Evolutionary conservation across 2,329 filamentous ascomycete genomes (phyloP).

Genomic region (Drechslerella stenobrocha): DNA sequence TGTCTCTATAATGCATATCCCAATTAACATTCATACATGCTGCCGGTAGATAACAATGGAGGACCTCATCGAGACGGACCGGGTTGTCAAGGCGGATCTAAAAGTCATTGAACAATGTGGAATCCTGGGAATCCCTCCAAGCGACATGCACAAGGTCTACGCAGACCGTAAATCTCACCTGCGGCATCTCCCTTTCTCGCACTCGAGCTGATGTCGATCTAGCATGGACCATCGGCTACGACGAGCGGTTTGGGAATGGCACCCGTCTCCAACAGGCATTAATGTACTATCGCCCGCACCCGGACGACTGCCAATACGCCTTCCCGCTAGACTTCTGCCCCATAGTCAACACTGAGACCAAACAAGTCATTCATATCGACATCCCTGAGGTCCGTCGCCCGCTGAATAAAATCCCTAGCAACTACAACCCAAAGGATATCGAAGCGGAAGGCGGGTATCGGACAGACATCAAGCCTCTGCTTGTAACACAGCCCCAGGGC

Average conservation of each 20-base stretch:
- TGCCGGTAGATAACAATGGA: constrained; percentile 79
- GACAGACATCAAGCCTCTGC: constrained; percentile 78
- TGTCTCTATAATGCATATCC: neutral
- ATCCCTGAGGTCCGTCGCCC: constrained; percentile 76
- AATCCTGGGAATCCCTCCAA: constrained; percentile 74
- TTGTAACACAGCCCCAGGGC: constrained; percentile 84
- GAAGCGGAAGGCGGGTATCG: constrained; percentile 75
- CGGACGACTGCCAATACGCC: constrained; percentile 86
- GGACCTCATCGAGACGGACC: constrained; percentile 79
- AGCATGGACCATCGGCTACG: constrained; percentile 93
- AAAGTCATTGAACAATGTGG: constrained; percentile 89
- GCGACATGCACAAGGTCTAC: constrained; percentile 94
- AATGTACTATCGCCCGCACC: constrained; percentile 89
- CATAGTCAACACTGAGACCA: constrained; percentile 80
- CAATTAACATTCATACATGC: constrained; percentile 13
- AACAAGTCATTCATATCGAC: constrained; percentile 79
- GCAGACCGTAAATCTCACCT: constrained; percentile 70
- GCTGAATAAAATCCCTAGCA: constrained; percentile 72
- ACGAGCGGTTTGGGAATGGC: constrained; percentile 79
- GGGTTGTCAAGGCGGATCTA: constrained; percentile 72
- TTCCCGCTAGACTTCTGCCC: constrained; percentile 93
- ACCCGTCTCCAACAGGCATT: constrained; percentile 85
- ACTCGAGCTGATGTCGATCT: neutral
- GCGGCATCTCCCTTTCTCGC: neutral
- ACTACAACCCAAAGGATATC: constrained; percentile 76